Conservation (phyloP, 129 eudicot species). For the Gnaphalium uliginosum region DNA sequence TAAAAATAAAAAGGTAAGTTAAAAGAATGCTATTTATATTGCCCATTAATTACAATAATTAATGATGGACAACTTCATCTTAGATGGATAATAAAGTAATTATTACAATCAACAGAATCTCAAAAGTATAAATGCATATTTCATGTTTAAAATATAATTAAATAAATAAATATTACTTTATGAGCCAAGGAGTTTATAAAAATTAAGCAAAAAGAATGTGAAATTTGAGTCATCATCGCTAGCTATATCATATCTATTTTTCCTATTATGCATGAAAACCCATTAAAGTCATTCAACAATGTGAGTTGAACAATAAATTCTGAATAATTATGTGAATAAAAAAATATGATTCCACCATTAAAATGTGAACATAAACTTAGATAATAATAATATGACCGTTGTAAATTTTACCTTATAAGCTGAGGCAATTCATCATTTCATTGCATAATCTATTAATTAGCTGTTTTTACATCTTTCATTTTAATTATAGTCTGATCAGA, state of each 20-base stretch:
- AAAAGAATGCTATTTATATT: no score
- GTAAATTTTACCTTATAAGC: neutral
- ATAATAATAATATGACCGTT: neutral
- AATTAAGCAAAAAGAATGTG: neutral
- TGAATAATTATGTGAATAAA: neutral
- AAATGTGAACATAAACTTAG: neutral
- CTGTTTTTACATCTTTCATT: neutral
- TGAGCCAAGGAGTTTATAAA: neutral
- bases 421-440: neutral
- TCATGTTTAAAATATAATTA: no score
- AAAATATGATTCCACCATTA: neutral
- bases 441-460: neutral
- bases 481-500: no score
- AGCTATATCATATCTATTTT: neutral
- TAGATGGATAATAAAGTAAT: no score
- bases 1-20: no score
- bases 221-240: neutral
- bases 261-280: neutral
- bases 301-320: constrained; percentile 14
- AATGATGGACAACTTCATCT: no score
- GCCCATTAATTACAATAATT: no score
- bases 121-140: no score
- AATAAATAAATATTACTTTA: no score
- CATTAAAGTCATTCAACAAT: neutral
- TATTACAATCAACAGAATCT: no score